Conservation (phyloP, 2,329 filamentous ascomycete genomes). For the Fusarium sp. region DNA sequence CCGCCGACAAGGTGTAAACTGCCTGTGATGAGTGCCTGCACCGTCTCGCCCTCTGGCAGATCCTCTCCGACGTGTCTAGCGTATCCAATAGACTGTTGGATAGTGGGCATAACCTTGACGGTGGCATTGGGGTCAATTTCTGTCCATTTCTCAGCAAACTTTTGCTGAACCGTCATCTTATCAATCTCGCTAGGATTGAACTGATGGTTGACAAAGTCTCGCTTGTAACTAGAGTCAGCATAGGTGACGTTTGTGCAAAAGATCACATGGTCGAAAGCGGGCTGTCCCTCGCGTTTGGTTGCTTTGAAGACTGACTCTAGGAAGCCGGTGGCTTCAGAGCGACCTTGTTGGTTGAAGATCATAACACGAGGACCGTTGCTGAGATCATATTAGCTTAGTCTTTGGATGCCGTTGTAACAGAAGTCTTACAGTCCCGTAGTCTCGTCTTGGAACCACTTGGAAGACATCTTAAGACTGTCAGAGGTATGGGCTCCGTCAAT, state of each 20-base stretch:
- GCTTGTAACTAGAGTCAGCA: slow-evolving; percentile 62
- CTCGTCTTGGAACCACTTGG: slow-evolving; percentile 79
- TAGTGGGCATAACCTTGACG: slow-evolving; percentile 61
- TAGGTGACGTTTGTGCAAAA: slow-evolving; percentile 83
- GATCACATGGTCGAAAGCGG: slow-evolving; percentile 75
- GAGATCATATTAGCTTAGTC: not conserved
- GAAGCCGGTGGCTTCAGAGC: slow-evolving; percentile 64
- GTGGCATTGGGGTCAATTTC: slow-evolving; percentile 59
- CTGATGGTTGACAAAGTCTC: slow-evolving; percentile 68
- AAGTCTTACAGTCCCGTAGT: slow-evolving; percentile 48
- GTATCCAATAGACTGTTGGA: slow-evolving; percentile 65
- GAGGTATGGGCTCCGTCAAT: slow-evolving; percentile 94
- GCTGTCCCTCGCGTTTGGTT: slow-evolving; percentile 44
- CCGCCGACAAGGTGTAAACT: slow-evolving; percentile 72
- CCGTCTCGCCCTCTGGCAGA: slow-evolving; percentile 48
- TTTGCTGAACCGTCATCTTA: slow-evolving; percentile 63
- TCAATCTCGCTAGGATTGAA: slow-evolving; percentile 63
- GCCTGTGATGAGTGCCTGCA: slow-evolving; percentile 68
- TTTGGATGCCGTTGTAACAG: not conserved
- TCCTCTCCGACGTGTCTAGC: slow-evolving; percentile 53
- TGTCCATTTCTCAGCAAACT: slow-evolving; percentile 64
- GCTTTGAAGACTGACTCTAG: slow-evolving; percentile 59
- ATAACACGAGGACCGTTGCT: slow-evolving; percentile 63
- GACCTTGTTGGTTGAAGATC: slow-evolving; percentile 89
- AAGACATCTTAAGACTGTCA: slow-evolving; percentile 86